phyloP scores from a whole-genome alignment of 2,329 filamentous ascomycete species.

The Pseudogymnoascus verrucosus region DNA sequence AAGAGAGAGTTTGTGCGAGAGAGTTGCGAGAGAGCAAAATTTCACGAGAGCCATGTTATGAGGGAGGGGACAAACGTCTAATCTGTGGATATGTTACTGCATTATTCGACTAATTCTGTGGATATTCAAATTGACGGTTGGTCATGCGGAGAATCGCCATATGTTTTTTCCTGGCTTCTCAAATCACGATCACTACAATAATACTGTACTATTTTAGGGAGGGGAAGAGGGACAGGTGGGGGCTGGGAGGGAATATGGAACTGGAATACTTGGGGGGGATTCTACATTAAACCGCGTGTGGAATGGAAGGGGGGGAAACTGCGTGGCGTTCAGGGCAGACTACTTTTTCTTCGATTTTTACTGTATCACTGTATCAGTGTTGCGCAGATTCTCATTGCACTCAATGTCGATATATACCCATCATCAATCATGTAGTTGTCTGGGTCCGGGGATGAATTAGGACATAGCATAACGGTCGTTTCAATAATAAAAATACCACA shows the following conservation, averaged over 20 bases:
- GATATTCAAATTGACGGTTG: not conserved
- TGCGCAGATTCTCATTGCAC: not conserved
- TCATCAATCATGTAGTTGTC: not conserved
- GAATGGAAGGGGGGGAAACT: not conserved
- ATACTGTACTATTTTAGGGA: conserved; percentile 7
- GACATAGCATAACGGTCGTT: not conserved
- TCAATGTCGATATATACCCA: conserved; percentile 1
- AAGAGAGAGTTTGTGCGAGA: not conserved
- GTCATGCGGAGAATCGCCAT: not conserved
- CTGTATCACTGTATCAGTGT: conserved; percentile 1
- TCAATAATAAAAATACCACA: not conserved
- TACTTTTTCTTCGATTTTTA: not conserved
- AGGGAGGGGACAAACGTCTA: not conserved
- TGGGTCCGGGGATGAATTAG: not conserved
- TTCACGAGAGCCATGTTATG: not conserved
- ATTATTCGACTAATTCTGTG: not conserved
- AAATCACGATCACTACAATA: conserved; percentile 9
- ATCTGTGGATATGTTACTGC: not conserved
- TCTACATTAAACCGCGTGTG: not conserved
- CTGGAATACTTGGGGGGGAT: not conserved
- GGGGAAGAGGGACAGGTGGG: not conserved
- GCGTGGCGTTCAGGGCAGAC: not conserved
- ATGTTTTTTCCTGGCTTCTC: not conserved
- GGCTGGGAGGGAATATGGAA: not conserved
- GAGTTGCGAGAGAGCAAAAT: not conserved